These are phyloP conservation scores for Trichoderma semiorbis DNA, from an alignment of 2,329 filamentous ascomycete species.

Conservation along the genomic window DNA sequence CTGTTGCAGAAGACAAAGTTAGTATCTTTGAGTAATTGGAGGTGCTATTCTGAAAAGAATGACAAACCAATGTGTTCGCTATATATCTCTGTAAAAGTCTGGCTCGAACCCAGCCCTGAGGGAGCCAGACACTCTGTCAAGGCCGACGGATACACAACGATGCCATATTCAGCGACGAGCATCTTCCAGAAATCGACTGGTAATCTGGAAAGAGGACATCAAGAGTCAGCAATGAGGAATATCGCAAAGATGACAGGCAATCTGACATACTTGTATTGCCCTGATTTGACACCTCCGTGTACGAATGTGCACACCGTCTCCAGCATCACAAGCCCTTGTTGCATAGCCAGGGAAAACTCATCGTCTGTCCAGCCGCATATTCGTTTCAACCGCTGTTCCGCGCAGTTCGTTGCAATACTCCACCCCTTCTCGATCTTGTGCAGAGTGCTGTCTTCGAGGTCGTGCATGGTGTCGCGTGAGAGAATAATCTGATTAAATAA, in stretches of 20 bases:
- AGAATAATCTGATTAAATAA: neutral
- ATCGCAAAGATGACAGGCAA: neutral
- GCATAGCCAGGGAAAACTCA: conserved; percentile 32
- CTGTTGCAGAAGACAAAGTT: conserved; percentile 21
- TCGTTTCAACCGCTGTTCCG: conserved; percentile 33
- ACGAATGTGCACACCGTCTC: conserved; percentile 41
- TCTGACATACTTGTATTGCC: conserved; percentile 34
- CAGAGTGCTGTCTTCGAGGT: conserved; percentile 30
- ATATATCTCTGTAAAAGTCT: conserved; percentile 39
- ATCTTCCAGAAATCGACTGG: conserved; percentile 39
- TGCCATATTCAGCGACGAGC: conserved; percentile 38
- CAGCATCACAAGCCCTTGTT: conserved; percentile 34
- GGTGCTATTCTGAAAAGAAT: neutral
- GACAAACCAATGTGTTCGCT: conserved; percentile 35
- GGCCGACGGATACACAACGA: conserved; percentile 40
- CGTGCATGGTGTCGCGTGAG: conserved; percentile 21
- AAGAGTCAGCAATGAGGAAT: neutral
- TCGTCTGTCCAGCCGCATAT: conserved; percentile 33
- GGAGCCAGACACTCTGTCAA: conserved; percentile 36
- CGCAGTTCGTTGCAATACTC: conserved; percentile 37
- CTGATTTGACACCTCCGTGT: conserved; percentile 37
- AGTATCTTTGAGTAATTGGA: neutral
- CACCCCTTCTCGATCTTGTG: conserved; percentile 37
- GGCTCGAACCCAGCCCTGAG: conserved; percentile 31
- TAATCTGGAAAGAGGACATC: conserved; percentile 26